Conservation (phyloP, 139 green algal species). For the Edaphochlamys debaryana region DNA sequence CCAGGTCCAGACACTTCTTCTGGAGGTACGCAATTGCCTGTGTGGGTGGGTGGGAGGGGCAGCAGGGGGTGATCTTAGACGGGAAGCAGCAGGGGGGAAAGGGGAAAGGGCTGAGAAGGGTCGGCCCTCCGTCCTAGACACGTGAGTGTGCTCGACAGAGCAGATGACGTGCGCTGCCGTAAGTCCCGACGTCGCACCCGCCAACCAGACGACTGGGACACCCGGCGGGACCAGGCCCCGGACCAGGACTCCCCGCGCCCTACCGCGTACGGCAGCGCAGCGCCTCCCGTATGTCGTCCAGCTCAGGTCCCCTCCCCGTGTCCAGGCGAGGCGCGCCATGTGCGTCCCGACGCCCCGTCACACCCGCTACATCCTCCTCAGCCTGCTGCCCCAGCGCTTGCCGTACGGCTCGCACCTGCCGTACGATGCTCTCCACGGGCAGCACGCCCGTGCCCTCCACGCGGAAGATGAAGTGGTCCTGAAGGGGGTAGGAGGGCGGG, state of each 20-base stretch:
- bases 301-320: not conserved
- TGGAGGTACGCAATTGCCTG: constrained; percentile 22
- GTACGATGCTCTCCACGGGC: constrained; percentile 41
- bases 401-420: not conserved
- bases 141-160: no score
- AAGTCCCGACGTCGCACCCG: no score
- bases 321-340: not conserved
- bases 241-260: no score
- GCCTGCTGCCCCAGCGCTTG: not conserved
- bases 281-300: no score
- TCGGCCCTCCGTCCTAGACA: no score
- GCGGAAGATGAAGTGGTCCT: constrained; percentile 93
- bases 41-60: no score
- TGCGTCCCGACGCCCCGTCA: not conserved
- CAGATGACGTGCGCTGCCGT: no score
- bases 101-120: no score
- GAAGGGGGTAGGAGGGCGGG: not conserved
- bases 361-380: no score
- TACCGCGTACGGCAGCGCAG: not conserved
- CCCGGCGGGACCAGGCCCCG: no score
- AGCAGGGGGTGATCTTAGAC: no score
- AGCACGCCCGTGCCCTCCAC: constrained; percentile 92
- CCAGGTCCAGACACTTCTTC: constrained; percentile 32
- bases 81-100: not conserved
- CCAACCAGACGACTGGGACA: no score